phyloP scores from a whole-genome alignment of 148 eudicot species.

The Rhododendron mucronatum region DNA sequence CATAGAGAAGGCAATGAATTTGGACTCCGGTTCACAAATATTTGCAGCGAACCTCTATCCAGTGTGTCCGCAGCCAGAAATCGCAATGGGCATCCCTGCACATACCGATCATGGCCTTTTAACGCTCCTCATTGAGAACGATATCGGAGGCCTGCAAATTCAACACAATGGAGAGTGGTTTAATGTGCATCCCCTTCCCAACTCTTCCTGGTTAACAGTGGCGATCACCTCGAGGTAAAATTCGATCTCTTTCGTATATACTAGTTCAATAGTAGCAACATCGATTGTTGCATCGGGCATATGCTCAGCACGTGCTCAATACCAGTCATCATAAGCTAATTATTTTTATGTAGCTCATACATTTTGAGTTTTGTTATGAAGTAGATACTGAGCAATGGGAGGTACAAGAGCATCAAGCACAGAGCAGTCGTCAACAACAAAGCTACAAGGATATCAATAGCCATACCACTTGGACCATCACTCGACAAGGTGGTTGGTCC shows the following conservation, averaged over 20 bases:
- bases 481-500: constrained; percentile 27
- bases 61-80: constrained; percentile 36
- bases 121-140: constrained; percentile 24
- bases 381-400: constrained; percentile 42
- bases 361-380: background rate
- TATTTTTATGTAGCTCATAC: background rate
- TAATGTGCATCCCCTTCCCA: constrained; percentile 31
- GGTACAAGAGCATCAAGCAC: constrained; percentile 31
- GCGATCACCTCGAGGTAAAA: constrained; percentile 5
- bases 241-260: no score
- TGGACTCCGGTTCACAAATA: constrained; percentile 17
- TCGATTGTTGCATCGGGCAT: background rate
- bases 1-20: constrained; percentile 15
- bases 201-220: constrained; percentile 38
- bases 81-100: constrained; percentile 21
- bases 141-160: constrained; percentile 32
- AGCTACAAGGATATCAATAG: constrained; percentile 28
- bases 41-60: constrained; percentile 38
- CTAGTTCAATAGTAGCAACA: no score
- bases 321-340: background rate
- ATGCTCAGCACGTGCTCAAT: no score
- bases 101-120: constrained; percentile 32
- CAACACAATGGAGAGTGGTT: constrained; percentile 34
- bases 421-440: constrained; percentile 33
- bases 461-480: constrained; percentile 21